Conservation (phyloP, 495 filamentous ascomycete species). For the Pyrenula aspistea region DNA sequence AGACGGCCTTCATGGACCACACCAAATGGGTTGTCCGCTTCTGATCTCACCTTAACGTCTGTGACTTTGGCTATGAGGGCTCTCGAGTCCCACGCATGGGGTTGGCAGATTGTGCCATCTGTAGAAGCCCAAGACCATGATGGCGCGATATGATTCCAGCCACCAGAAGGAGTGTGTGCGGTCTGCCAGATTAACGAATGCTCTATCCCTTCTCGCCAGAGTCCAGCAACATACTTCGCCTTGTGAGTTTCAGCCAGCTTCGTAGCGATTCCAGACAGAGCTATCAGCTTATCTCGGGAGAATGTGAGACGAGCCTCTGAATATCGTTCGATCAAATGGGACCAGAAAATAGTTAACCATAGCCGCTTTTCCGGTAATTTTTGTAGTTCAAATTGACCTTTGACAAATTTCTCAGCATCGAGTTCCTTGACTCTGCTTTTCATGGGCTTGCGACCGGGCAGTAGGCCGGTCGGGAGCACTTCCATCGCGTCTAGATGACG, state of each 20-base stretch:
- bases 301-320: constrained; percentile 5
- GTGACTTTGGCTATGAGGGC: neutral
- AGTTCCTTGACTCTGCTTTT: neutral
- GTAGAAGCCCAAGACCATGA: constrained; percentile 14
- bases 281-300: constrained; percentile 11
- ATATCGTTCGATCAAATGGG: constrained; percentile 9
- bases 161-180: neutral
- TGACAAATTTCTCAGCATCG: neutral
- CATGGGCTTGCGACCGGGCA: neutral
- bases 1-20: neutral
- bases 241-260: neutral
- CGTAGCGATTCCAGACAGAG: constrained; percentile 13
- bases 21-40: neutral
- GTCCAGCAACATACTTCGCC: constrained; percentile 3
- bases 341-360: constrained; percentile 5
- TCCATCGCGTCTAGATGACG: neutral
- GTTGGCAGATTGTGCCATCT: neutral
- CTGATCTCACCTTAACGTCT: neutral
- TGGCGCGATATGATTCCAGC: constrained; percentile 4
- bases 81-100: neutral
- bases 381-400: neutral
- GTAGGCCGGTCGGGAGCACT: neutral
- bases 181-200: neutral
- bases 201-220: constrained; percentile 1
- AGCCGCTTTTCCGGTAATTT: neutral